Evolutionary conservation across 768 basidiomycete species (phyloP), one percentile per base, ranked within the genome.

Genomic region (Tulasnella sp.): DNA sequence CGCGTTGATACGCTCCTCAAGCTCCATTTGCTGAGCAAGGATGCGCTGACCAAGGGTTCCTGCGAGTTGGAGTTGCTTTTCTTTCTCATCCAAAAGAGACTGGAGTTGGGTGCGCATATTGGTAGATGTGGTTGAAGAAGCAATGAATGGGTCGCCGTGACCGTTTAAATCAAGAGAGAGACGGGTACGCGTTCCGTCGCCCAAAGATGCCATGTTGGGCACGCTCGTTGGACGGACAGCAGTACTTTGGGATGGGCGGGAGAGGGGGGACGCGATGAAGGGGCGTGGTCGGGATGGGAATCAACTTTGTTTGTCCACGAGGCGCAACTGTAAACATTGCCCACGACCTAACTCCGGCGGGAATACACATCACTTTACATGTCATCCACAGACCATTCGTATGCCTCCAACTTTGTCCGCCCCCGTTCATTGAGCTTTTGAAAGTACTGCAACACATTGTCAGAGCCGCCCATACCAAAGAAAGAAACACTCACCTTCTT

Each of bases 21-120:
- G 79, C 67, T 94, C 88, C 72, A 88, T 83, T 70, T 90, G 90
- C 73, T 98, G 94, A 17, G 81, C 79, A 60, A 97, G 82, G 64
- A 98, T 81, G 68, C 88, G 85, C 71, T 96, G 91, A 50, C 94
- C 93, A 67, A 98, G 81, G 55, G 83, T 84, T 35, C 88, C 92
- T 4, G 90, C 89, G 62, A 89, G 85, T 62, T 89, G 83, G 32
- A 97, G 83, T 69, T 97, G 91, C 66, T 82, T 81, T 69, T 92
- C 87, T 75, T 97, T 97, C 67, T 74, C 77, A 71, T 90, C 88
- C 63, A 98, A 79, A 58, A 96, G 81, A 17, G 63, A 62, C 59
- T 74, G 71, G 6, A 78, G 72, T 35, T 74, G 73, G 21, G 65
- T 59, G 37, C 70, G 70, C 66, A 73, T 57, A 52, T 58, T 25